Evolutionary conservation across 768 basidiomycete genomes (phyloP), one percentile per base, ranked within the genome.

Genomic region (Pleurotus pulmonarius): DNA sequence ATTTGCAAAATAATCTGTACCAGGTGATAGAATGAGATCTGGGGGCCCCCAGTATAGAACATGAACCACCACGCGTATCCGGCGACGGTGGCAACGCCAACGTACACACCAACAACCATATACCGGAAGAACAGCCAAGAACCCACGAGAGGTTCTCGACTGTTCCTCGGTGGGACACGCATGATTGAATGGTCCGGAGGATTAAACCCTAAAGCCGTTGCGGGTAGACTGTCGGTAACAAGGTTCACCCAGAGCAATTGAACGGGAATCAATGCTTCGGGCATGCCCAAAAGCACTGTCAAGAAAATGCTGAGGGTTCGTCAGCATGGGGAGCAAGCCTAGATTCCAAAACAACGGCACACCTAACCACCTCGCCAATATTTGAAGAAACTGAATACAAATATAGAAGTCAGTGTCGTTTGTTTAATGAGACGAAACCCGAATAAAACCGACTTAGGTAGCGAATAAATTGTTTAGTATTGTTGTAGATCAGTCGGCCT

Each of bases 1-100:
- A 49, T 6, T 37, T 25, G 55, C 46, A 34, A 52, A 49, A 20
- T 41, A 45, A 37, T 49, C 15, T 91, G 66, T 64, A 97, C 95
- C 59, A 99, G 76, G 72, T 99, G 92, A 65, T 92, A 77, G 78
- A 90, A 98, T 3, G 90, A 80, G 65, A 99, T 98, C 66, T 94
- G 92, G 4, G 96, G 96, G 1, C 96, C 96, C 46, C 82, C 88
- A 13, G 80, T 65, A 70, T 98, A 98, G 70, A 86, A 90, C 65
- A 96, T 76, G 76, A 99, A 99, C 96, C 96, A 98, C 96, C 96
- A 99, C 0, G 94, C 96, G 66, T 99, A 99, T 47, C 95, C 96
- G 62, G 90, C 93, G 22, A 99, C 96, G 22, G 96, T 98, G 3
- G 94, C 95, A 55, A 85, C 83, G 26, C 96, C 96, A 53, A 99